Evolutionary conservation across 1,139 yeast genomes (phyloP).

Genomic region (Meyerozyma athensensis): DNA sequence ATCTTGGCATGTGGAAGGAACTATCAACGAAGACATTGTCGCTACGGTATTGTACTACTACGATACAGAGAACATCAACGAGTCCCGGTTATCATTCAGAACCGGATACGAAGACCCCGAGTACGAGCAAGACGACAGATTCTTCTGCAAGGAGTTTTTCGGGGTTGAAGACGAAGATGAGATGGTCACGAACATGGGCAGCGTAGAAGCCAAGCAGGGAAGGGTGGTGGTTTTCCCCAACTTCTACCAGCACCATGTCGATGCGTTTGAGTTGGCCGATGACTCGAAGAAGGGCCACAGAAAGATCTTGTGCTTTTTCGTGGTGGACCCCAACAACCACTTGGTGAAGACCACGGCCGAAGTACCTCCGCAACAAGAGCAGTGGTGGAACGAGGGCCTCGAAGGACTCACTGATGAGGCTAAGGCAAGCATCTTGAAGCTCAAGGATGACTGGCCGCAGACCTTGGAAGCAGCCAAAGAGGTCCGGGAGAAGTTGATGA

Average conservation of each 20-base stretch:
- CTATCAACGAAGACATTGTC: constrained; percentile 38
- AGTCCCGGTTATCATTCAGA: constrained; percentile 31
- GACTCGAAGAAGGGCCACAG: constrained; percentile 32
- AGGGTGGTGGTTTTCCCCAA: constrained; percentile 37
- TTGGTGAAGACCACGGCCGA: constrained; percentile 24
- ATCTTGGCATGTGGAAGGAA: constrained; percentile 45
- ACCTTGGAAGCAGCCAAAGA: constrained; percentile 22
- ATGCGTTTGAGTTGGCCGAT: constrained; percentile 34
- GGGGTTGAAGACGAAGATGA: constrained; percentile 27
- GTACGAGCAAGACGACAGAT: constrained; percentile 33
- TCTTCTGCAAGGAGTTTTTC: constrained; percentile 20
- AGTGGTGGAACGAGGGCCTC: constrained; percentile 28
- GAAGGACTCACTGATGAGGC: constrained; percentile 3
- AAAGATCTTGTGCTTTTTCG: constrained; percentile 37
- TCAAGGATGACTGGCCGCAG: constrained; percentile 16
- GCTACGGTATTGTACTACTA: constrained; percentile 42
- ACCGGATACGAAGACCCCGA: constrained; percentile 28
- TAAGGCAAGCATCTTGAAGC: constrained; percentile 4
- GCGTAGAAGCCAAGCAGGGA: constrained; percentile 22
- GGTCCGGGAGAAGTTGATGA: constrained; percentile 27
- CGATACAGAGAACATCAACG: constrained; percentile 36
- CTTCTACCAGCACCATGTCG: constrained; percentile 36
- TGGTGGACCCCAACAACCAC: constrained; percentile 35
- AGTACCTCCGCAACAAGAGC: constrained; percentile 39
- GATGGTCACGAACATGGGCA: constrained; percentile 21